Evolutionary conservation across 2,329 filamentous ascomycete genomes (phyloP).

Genomic region (Neospermospora avenae): DNA sequence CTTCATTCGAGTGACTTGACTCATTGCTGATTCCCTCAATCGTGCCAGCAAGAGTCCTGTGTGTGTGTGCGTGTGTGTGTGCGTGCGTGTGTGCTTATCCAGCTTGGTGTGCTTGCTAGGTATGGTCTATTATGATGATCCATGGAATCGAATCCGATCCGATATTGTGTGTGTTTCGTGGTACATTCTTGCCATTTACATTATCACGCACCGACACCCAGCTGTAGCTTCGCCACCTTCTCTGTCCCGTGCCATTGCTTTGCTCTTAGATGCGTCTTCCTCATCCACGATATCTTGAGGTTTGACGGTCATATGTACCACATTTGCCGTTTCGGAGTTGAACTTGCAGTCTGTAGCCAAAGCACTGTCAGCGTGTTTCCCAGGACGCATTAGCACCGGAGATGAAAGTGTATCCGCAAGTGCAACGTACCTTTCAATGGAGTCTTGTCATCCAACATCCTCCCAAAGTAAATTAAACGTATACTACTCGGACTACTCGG

Average conservation of each 20-base stretch:
- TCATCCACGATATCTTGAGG: slow-evolving; percentile 82
- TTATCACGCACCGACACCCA: slow-evolving; percentile 62
- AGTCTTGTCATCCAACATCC: slow-evolving; percentile 85
- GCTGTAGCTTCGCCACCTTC: slow-evolving; percentile 55
- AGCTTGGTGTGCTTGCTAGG: neutral
- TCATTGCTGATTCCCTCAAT: neutral
- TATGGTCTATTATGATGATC: neutral
- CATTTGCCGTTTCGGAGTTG: slow-evolving; percentile 69
- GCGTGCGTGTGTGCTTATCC: slow-evolving; percentile 3
- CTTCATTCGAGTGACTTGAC: neutral
- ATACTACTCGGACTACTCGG: slow-evolving; percentile 87
- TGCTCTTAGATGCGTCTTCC: slow-evolving; percentile 42
- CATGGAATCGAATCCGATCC: neutral
- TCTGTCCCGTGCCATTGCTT: slow-evolving; percentile 40
- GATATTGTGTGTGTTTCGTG: neutral
- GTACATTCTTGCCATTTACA: slow-evolving; percentile 40
- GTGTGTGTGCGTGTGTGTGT: slow-evolving; percentile 2
- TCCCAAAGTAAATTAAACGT: slow-evolving; percentile 86
- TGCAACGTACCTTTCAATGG: slow-evolving; percentile 69
- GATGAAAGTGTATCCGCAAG: neutral
- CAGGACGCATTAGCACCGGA: neutral
- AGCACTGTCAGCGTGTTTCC: neutral
- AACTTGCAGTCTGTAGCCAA: slow-evolving; percentile 68
- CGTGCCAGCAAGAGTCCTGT: neutral
- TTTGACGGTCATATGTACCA: slow-evolving; percentile 92